Conservation (phyloP, 192 early-diverging fungal genomes). For the Rhizophagus sp. region DNA sequence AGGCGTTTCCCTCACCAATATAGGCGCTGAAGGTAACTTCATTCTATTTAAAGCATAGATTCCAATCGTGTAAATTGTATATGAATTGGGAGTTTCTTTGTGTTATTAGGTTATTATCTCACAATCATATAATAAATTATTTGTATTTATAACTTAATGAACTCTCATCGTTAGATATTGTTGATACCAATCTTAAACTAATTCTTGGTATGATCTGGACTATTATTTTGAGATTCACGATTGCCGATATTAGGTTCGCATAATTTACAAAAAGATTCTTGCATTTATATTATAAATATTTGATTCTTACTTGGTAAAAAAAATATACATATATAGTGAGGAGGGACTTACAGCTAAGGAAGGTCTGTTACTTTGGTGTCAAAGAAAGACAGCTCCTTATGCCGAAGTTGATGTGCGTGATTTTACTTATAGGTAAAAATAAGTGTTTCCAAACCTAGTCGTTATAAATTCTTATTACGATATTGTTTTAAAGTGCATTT, state of each 20-base stretch:
- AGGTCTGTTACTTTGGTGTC: constrained; percentile 96
- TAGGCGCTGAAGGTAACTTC: constrained; percentile 83
- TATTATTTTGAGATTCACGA: constrained; percentile 95
- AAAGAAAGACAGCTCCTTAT: constrained; percentile 90
- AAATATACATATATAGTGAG: constrained; percentile 53
- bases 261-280: not conserved
- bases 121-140: not conserved
- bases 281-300: not conserved
- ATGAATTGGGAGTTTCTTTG: not conserved
- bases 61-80: not conserved
- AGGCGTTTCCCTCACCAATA: constrained; percentile 89
- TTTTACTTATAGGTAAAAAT: constrained; percentile 67
- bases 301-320: not conserved
- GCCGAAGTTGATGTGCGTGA: constrained; percentile 86
- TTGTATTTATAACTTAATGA: not conserved
- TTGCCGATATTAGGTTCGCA: constrained; percentile 81
- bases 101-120: not conserved
- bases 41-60: not conserved
- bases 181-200: constrained; percentile 88
- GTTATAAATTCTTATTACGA: too few species aligned
- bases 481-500: not conserved
- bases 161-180: constrained; percentile 70
- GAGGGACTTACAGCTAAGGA: constrained; percentile 97
- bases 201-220: constrained; percentile 97
- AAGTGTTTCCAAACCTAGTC: not conserved